Base-by-base conservation (phyloP, 371 early-diverging fungal species). In the Mucor saturninus region DNA sequence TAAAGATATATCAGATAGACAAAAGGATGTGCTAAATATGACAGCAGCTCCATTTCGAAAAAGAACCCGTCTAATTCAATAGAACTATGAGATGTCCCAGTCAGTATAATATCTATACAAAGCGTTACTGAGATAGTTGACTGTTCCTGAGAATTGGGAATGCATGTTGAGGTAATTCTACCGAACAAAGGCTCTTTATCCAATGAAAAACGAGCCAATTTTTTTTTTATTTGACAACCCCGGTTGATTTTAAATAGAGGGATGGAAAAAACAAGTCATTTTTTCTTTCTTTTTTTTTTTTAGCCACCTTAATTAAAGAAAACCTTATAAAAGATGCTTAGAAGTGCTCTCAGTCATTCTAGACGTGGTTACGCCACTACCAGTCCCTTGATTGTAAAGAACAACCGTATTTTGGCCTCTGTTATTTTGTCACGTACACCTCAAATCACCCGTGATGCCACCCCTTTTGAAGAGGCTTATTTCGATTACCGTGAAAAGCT, bases 371-470 rank as follows among this genome's bases (percentile, higher is more conserved):
- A 64, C 39, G 69, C 69, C 26, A 64, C 69, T 9, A 45, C 56
- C 7, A 54, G 57, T 42, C 75, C 72, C 29, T 57, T 79, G 26
- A 59, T 79, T 21, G 59, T 74, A 10, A 75, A 71, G 54, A 77
- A 77, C 61, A 67, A 68, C 35, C 80, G 84, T 40, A 80, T 87
- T 56, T 77, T 81, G 26, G 90, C 89, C 7, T 91, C 92, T 30
- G 80, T 91, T 37, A 84, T 95, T 32, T 71, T 95, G 31, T 87
- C 90, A 65, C 91, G 96, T 59, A 76, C 88, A 66, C 97, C 97
- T 28, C 79, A 91, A 46, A 89, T 94, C 59, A 86, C 89, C 48
- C 88, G 89, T 56, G 87, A 85, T 59, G 75, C 84, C 39, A 80
- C 86, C 4, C 79, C 83, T 7, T 94, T 95, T 73, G 94, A 94